These are phyloP conservation scores for Boletus sensibilis DNA, from an alignment of 768 basidiomycete species.

Conservation along the genomic window DNA sequence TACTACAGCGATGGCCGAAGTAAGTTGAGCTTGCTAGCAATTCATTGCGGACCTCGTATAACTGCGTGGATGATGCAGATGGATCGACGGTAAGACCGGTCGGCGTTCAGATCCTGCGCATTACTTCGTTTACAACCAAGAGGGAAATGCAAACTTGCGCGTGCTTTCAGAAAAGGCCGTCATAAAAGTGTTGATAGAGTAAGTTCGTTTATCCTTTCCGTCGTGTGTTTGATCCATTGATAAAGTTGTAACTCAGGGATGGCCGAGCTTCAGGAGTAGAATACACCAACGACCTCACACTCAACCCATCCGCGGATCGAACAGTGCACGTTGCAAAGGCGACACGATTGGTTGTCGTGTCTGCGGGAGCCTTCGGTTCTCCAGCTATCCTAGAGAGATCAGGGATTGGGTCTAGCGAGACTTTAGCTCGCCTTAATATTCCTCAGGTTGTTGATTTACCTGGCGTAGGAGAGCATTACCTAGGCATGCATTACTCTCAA, in stretches of 20 bases:
- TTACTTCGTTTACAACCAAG: constrained; percentile 49
- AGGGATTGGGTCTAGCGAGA: constrained; percentile 57
- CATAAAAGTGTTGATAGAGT: constrained; percentile 51
- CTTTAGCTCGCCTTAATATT: constrained; percentile 51
- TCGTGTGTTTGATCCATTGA: background rate
- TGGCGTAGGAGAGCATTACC: constrained; percentile 70
- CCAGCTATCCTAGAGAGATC: constrained; percentile 58
- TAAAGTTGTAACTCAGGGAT: constrained; percentile 11
- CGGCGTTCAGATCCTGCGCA: constrained; percentile 57
- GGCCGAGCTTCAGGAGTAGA: constrained; percentile 48
- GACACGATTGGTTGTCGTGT: constrained; percentile 47
- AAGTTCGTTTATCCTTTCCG: constrained; percentile 7
- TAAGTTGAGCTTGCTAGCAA: constrained; percentile 22
- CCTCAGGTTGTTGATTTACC: constrained; percentile 59
- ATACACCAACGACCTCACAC: constrained; percentile 38
- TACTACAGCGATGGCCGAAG: constrained; percentile 52
- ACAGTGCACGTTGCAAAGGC: constrained; percentile 33
- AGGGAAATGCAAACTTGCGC: constrained; percentile 41
- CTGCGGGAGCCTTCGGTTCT: constrained; percentile 55
- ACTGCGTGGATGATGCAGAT: constrained; percentile 36
- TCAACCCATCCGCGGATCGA: constrained; percentile 22
- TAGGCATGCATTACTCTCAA: constrained; percentile 35
- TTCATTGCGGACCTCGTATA: background rate
- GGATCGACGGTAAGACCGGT: constrained; percentile 51
- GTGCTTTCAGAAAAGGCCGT: constrained; percentile 44